Evolutionary conservation across 441 rosid species (phyloP), one percentile per base, ranked within the genome.

Genomic region (Populus hybrid): DNA sequence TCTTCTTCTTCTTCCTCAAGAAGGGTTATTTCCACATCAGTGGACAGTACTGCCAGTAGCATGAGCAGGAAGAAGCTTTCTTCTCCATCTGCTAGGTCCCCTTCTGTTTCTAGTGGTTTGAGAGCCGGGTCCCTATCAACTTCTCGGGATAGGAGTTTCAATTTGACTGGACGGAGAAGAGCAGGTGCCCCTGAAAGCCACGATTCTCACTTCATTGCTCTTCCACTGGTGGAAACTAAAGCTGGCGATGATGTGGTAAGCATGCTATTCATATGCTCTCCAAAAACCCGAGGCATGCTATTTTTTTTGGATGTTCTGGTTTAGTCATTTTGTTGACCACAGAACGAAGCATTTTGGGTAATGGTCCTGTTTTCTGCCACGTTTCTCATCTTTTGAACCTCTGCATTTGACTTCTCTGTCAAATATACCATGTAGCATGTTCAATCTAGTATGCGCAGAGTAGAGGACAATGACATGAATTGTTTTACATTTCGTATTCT

Each of bases 231-330:
- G 87, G 99, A 96, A 84, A 84, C 86, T 69, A 96, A 93, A 86
- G 98, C 94, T 71, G 86, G 97, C 70, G 94, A 96, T 86, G 95
- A 96, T 85, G 86, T 93, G 99, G 99, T 96, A 83, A 89, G 90
- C 67, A 78, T 72, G 64, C 66, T 59, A 70, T 74, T 61, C 65
- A 67, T 3, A 10, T 57, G 3, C 42, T 38, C 3, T 38, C 42
- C 42, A 38, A 38, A 38, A 38, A 9, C 42, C 42, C 42, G 42
- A 38, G 42, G 42, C 42, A 38, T 38, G 42, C 42, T 38, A 38
- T 38, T 38, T 38, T 38, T 38, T 38, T 38, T 38, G 42, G 42
- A 38, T 38, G 42, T 38, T 38, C 42, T 38, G 42, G 42, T 38
- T 38, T 38, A 9, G 42, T 38, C 42, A 38, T 38, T 38, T 38